Conservation (phyloP, 2,329 filamentous ascomycete genomes). For the Pyrenochaeta sp. region DNA sequence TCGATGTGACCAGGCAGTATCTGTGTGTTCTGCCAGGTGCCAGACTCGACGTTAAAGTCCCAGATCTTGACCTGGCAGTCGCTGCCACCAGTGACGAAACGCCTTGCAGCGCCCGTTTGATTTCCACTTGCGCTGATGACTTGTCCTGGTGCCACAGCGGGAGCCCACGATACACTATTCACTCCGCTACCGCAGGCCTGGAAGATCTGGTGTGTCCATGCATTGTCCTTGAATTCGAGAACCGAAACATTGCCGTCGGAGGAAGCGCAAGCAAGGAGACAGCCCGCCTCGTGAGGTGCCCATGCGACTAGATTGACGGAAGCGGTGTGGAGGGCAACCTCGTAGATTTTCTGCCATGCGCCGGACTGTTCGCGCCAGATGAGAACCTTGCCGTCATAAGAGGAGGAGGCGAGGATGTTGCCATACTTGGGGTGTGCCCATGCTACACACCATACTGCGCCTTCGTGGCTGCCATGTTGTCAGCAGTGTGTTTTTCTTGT, state of each 20-base stretch:
- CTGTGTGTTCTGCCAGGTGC: slow-evolving; percentile 60
- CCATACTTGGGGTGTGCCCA: slow-evolving; percentile 98
- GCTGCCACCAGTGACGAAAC: slow-evolving; percentile 93
- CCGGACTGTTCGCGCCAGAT: slow-evolving; percentile 89
- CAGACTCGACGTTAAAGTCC: slow-evolving; percentile 69
- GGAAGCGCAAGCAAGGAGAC: slow-evolving; percentile 91
- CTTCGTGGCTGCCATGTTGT: slow-evolving; percentile 77
- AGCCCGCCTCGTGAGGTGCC: slow-evolving; percentile 96
- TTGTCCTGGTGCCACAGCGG: slow-evolving; percentile 81
- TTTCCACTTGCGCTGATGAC: slow-evolving; percentile 75
- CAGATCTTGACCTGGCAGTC: slow-evolving; percentile 96
- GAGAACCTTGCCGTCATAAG: slow-evolving; percentile 97
- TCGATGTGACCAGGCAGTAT: slow-evolving; percentile 82
- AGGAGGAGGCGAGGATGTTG: slow-evolving; percentile 93
- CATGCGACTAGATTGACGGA: slow-evolving; percentile 96
- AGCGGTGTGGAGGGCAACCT: slow-evolving; percentile 91
- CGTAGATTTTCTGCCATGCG: slow-evolving; percentile 79
- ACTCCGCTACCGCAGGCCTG: slow-evolving; percentile 91
- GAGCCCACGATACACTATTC: slow-evolving; percentile 96
- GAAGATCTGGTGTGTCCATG: slow-evolving; percentile 88
- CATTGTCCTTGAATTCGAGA: slow-evolving; percentile 96
- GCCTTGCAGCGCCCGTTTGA: slow-evolving; percentile 65
- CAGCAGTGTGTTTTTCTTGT: slow-evolving; percentile 13
- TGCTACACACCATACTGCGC: slow-evolving; percentile 95
- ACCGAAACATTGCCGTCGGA: slow-evolving; percentile 94